Evolutionary conservation across 306 rosid genomes (phyloP).

Genomic region (Crotalaria pallida): DNA sequence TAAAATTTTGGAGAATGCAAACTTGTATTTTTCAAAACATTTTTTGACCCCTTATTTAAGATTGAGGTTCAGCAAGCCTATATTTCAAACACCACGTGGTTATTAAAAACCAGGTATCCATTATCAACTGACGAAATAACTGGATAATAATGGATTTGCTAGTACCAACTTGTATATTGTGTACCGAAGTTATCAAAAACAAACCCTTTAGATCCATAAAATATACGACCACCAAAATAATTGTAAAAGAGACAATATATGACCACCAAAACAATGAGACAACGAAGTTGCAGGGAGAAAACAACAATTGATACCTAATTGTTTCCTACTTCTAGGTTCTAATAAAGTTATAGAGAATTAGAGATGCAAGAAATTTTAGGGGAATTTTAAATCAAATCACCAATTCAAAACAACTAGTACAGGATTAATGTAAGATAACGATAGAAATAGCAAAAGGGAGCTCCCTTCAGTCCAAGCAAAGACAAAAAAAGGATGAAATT

Average conservation of each 20-base stretch:
- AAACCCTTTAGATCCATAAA: not conserved
- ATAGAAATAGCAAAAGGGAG: constrained; percentile 58
- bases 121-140: not conserved
- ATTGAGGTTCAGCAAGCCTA: not conserved
- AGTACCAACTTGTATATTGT: not conserved
- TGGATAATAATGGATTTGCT: not conserved
- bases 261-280: not conserved
- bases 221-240: not conserved
- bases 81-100: not conserved
- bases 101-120: not conserved
- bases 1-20: no score
- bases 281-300: not conserved
- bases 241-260: not conserved
- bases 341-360: no score
- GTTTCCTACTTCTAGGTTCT: no score
- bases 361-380: not conserved
- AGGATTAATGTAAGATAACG: no score
- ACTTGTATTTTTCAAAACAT: no score
- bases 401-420: not conserved
- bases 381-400: not conserved
- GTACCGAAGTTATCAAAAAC: not conserved
- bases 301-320: not conserved
- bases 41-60: no score
- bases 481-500: constrained; percentile 59
- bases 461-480: constrained; percentile 99